Base-by-base conservation (phyloP, 352 stramenopile genomes). In the Phytopythium oedochilum region DNA sequence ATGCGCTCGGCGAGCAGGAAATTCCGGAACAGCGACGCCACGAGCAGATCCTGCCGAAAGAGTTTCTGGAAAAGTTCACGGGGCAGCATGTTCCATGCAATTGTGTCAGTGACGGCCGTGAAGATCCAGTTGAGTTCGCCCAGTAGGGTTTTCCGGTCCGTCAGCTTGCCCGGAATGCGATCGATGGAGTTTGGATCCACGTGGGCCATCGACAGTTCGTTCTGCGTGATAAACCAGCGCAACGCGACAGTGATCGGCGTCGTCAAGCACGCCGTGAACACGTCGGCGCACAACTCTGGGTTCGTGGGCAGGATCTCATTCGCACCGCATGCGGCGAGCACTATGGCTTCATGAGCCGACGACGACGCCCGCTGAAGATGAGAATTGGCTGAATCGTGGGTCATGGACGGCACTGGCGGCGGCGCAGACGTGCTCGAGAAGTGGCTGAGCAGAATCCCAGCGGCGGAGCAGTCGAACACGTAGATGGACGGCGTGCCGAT, bases 51-150 rank as follows among this genome's bases (percentile, higher is more conserved):
- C 64, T 99, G 96, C n/a, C 97, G 89, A 71, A 99, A 99, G 5
- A 99, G 74, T 59, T 97, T 96, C 69, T 99, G 96, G 66, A 99
- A 99, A 15, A 99, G 74, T 29, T 94, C 70, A 35, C 88, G 85
- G 12, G 97, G 97, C 5, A 99, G 69, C 35, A 98, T 86, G 70
- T 99, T 99, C 97, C 97, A 99, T 26, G 97, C 98, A 60, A 99
- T 99, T 11, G 97, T 99, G 76, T 99, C 98, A 0, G 98, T 99
- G 51, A 99, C 98, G n/a, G 97, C 96, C 15, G 97, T 99, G 66
- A 99, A 99, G 49, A 99, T 99, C 98, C 97, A 99, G 83, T 99
- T 99, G 35, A 99, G 75, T 64, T 99, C 97, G 35, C 97, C 97
- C 3, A 98, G 64, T 6, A 96, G 96, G 11, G 90, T 96, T 54